phyloP scores from a whole-genome alignment of 306 rosid species.

The Dalbergia oliveri region DNA sequence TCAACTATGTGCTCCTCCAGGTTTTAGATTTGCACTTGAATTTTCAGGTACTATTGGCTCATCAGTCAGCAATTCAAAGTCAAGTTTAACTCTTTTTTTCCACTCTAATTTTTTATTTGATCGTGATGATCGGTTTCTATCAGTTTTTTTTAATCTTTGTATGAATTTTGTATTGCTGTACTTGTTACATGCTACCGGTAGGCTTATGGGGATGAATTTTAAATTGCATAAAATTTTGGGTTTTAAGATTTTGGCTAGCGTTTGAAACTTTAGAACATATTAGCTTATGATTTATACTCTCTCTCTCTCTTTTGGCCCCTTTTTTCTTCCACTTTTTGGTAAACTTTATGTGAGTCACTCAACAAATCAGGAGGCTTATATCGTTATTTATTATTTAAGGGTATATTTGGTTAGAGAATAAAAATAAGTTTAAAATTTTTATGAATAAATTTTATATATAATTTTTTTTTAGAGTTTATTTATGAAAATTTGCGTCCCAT shows the following conservation, averaged over 20 bases:
- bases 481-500: too few species aligned
- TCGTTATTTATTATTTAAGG: too few species aligned
- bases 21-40: background rate
- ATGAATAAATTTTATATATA: too few species aligned
- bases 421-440: too few species aligned
- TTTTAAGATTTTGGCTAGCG: background rate
- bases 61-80: background rate
- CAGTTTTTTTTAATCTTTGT: background rate
- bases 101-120: background rate
- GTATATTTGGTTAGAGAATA: too few species aligned
- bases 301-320: background rate
- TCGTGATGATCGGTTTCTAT: background rate
- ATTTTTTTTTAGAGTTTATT: too few species aligned
- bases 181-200: background rate
- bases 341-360: too few species aligned
- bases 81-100: background rate
- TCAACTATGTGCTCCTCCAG: background rate
- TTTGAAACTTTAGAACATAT: constrained; percentile 18
- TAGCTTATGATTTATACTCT: background rate
- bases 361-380: too few species aligned
- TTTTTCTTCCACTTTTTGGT: background rate
- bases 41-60: background rate
- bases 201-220: constrained; percentile 5
- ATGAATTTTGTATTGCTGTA: too few species aligned
- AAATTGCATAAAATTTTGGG: background rate